These are phyloP conservation scores for Lachancea meyersii DNA, from an alignment of 805 yeast species.

Conservation along the genomic window DNA sequence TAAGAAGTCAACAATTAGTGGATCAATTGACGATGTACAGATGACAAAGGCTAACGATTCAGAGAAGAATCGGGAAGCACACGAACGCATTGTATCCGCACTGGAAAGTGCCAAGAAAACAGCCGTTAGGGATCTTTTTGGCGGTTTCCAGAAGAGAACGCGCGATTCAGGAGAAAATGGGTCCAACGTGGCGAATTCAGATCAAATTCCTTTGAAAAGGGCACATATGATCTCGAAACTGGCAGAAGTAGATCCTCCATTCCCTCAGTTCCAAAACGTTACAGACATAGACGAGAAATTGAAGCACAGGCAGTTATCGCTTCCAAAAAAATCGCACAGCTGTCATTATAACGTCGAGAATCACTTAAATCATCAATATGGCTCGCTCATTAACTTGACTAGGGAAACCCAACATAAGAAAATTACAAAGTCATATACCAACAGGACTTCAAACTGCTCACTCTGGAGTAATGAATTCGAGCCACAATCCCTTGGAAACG, in stretches of 20 bases:
- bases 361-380: neutral
- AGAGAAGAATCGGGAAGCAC: conserved; percentile 2
- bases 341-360: neutral
- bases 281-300: conserved; percentile 11
- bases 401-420: neutral
- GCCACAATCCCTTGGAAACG: conserved; percentile 29
- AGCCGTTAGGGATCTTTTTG: conserved; percentile 21
- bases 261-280: conserved; percentile 15
- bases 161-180: conserved; percentile 1
- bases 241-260: conserved; percentile 16
- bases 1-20: neutral
- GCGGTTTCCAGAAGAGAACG: conserved; percentile 10
- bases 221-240: conserved; percentile 16
- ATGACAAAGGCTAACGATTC: conserved; percentile 3
- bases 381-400: neutral
- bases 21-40: neutral
- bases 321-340: neutral
- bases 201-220: conserved; percentile 11
- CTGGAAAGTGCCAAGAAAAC: conserved; percentile 19
- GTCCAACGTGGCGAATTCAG: neutral
- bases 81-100: conserved; percentile 8
- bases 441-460: neutral
- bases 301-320: neutral
- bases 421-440: neutral
- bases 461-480: conserved; percentile 29